Conservation (phyloP, 768 basidiomycete species). For the Kondoa subrosea region DNA sequence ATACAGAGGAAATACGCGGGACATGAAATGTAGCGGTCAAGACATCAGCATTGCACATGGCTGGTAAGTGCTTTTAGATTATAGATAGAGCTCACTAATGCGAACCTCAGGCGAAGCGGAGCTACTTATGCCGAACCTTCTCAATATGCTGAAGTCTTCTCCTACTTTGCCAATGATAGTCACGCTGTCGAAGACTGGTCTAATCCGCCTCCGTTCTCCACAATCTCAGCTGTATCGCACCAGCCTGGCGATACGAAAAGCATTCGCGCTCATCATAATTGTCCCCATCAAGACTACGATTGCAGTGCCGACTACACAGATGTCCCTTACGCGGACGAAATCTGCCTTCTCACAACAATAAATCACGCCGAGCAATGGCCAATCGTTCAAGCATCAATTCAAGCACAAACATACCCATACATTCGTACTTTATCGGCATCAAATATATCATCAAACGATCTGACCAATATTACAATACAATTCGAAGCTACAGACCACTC, state of each 20-base stretch:
- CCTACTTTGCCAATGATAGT: conserved; percentile 17
- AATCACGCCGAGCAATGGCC: background rate
- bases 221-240: conserved; percentile 1
- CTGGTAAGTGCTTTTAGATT: conserved; percentile 10
- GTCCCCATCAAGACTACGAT: conserved; percentile 20
- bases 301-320: conserved; percentile 3
- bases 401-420: background rate
- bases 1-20: conserved; percentile 18
- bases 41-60: conserved; percentile 20
- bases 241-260: conserved; percentile 13
- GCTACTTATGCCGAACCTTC: conserved; percentile 7
- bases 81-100: background rate
- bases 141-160: conserved; percentile 21
- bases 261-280: conserved; percentile 19
- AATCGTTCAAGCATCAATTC: background rate
- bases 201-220: background rate
- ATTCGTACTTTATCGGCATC: background rate
- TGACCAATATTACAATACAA: background rate
- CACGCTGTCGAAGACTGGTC: background rate
- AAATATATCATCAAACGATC: background rate
- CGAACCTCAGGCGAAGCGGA: conserved; percentile 17
- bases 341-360: background rate
- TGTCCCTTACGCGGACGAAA: background rate
- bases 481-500: background rate
- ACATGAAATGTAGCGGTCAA: conserved; percentile 20